Conservation (phyloP, 345 rosid species). For the Citropsis articulata region DNA sequence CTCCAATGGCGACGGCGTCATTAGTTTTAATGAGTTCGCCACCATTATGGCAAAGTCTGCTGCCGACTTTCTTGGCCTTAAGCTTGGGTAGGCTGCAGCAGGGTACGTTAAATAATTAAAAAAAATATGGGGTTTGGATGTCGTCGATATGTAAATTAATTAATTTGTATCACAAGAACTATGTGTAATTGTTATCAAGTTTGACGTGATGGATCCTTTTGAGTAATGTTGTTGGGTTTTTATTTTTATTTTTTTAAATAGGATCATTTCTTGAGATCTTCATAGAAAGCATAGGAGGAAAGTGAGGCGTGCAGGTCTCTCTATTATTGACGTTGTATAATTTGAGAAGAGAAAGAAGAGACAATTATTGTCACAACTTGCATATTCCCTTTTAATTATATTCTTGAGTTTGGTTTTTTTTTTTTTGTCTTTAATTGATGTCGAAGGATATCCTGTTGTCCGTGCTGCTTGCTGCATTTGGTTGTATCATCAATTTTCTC, state of each 20-base stretch:
- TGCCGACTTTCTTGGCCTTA: constrained; percentile 68
- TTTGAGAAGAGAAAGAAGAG: background rate
- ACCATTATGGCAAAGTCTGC: constrained; percentile 78
- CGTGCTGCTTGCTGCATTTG: background rate
- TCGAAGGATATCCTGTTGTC: background rate
- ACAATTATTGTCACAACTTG: background rate
- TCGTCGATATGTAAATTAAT: too few relatives aligned
- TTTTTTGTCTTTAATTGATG: background rate
- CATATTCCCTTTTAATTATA: background rate
- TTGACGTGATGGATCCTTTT: background rate
- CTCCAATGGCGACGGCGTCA: constrained; percentile 83
- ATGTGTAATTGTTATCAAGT: background rate
- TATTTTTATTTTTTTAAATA: background rate
- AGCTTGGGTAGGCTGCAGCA: constrained; percentile 10
- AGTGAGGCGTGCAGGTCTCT: background rate
- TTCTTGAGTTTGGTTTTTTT: background rate
- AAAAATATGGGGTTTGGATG: too few relatives aligned
- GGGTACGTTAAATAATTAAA: background rate
- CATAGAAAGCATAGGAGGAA: background rate
- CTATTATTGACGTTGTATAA: background rate
- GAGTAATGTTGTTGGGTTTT: too few relatives aligned
- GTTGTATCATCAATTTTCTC: background rate
- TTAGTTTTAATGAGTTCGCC: constrained; percentile 78
- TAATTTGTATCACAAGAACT: background rate
- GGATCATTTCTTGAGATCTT: background rate